A percentile compares a stretch with the other conserved stretches of the same genome.
Conservation (phyloP, 2,329 filamentous ascomycete genomes). For the Incumbomyces delicatus region DNA sequence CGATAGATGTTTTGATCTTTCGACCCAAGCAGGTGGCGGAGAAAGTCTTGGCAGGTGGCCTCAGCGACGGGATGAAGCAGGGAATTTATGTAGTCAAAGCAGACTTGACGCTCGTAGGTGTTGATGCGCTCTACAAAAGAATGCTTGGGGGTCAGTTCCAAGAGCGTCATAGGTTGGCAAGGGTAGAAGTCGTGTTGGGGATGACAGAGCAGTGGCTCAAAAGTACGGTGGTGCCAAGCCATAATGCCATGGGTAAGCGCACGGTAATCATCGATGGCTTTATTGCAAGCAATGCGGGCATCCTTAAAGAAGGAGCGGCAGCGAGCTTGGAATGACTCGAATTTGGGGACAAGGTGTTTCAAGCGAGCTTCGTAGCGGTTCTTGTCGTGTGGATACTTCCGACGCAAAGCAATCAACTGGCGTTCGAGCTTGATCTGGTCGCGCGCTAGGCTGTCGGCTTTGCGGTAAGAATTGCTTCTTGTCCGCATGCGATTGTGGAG, state of each 20-base stretch:
- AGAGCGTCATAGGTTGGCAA: slow-evolving; percentile 16
- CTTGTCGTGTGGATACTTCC: slow-evolving; percentile 1
- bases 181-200: slow-evolving; percentile 14
- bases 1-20: slow-evolving; percentile 11
- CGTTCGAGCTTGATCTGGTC: not conserved
- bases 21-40: slow-evolving; percentile 10
- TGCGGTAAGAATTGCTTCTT: not conserved
- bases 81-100: slow-evolving; percentile 13
- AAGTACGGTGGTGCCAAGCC: slow-evolving; percentile 14
- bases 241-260: slow-evolving; percentile 12
- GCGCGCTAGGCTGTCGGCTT: not conserved
- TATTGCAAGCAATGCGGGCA: slow-evolving; percentile 12
- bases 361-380: not conserved
- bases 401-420: not conserved
- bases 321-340: not conserved
- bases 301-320: not conserved
- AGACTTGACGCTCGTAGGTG: slow-evolving; percentile 15
- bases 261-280: slow-evolving; percentile 19
- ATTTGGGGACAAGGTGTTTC: not conserved
- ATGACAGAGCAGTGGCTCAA: slow-evolving; percentile 16
- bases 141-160: slow-evolving; percentile 47
- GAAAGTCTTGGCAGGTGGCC: slow-evolving; percentile 3
- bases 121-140: slow-evolving; percentile 47
- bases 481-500: not conserved
- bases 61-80: slow-evolving; percentile 4